These are phyloP conservation scores for Fusarium sp. DNA, from an alignment of 2,329 filamentous ascomycete genomes.

Conservation along the genomic window DNA sequence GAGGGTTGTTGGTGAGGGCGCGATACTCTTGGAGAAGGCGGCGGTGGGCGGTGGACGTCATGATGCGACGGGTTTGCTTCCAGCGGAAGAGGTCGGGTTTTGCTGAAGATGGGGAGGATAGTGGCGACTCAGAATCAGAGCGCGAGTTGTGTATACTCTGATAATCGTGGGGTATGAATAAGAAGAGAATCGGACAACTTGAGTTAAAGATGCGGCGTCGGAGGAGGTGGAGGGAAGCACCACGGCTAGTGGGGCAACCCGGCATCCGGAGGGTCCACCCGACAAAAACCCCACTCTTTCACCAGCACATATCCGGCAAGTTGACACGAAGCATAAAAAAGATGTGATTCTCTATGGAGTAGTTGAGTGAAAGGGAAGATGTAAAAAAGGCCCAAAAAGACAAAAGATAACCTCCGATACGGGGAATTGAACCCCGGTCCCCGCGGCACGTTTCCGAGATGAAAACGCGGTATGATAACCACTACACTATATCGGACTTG, in stretches of 20 bases:
- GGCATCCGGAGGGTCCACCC: constrained; percentile 10
- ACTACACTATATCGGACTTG: constrained; percentile 40
- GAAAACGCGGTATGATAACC: constrained; percentile 42
- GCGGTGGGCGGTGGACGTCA: constrained; percentile 75
- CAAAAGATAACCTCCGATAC: constrained; percentile 28
- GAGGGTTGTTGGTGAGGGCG: constrained; percentile 90
- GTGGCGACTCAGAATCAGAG: neutral
- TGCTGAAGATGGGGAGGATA: neutral
- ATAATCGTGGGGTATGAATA: neutral
- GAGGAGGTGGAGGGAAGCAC: constrained; percentile 32
- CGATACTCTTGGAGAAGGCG: constrained; percentile 98
- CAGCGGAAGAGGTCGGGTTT: neutral
- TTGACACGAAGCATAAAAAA: neutral
- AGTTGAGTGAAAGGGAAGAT: neutral
- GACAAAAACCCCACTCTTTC: neutral
- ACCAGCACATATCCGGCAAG: neutral
- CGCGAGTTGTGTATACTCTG: neutral
- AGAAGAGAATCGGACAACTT: neutral
- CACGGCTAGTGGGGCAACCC: constrained; percentile 30
- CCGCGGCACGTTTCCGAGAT: constrained; percentile 24
- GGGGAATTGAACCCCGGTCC: constrained; percentile 40
- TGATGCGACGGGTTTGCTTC: constrained; percentile 42
- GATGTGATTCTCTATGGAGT: neutral
- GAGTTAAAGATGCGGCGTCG: constrained; percentile 13
- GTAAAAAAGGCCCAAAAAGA: neutral